Evolutionary conservation across 164 flowering plant species (phyloP), one percentile per base, ranked within the genome.

Genomic region (Cinnamomum chago): DNA sequence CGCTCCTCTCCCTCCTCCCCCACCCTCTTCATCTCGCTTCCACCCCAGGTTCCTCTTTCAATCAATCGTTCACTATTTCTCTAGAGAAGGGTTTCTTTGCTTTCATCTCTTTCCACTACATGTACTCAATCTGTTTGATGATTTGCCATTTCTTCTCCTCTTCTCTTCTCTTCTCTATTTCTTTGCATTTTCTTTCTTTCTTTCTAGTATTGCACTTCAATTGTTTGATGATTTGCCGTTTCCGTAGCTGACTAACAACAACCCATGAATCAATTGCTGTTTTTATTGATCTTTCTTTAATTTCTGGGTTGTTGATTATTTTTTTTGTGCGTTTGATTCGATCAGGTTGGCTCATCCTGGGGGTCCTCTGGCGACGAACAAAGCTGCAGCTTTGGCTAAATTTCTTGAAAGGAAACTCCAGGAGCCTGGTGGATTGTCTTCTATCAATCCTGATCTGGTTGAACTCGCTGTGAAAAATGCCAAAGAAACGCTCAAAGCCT

Each of bases 341-440:
- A 74, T 72, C 17, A 94, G 98, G 83, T 78, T 85, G 84, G 96
- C 98, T 17, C 97, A 94, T 72, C 98, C 98, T 0, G 97, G 93
- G 47, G 98, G 98, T 70, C 90, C 98, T 0, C 66, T 92, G 76
- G 85, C 83, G 50, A 94, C 98, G 24, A 94, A 94, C 80, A 94
- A 94, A 82, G 98, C 97, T 15, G 98, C 94, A 62, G 98, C 98
- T 9, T 78, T 94, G 73, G 94, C 96, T 3, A 94, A 92, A 76
- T 94, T 94, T 75, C 87, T 94, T 1, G 88, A 94, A 47, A 83
- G 98, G 67, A 94, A 92, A 72, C 88, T 91, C 30, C 89, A 92
- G 77, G 90, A 88, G 11, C 97, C 98, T 52, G 80, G 82, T 76
- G 98, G 96, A 18, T 83, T 92, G 85, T 81, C 85, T 65, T 84